These are phyloP conservation scores for Gossypium schwendimanii DNA, from an alignment of 441 rosid species.

Conservation along the genomic window DNA sequence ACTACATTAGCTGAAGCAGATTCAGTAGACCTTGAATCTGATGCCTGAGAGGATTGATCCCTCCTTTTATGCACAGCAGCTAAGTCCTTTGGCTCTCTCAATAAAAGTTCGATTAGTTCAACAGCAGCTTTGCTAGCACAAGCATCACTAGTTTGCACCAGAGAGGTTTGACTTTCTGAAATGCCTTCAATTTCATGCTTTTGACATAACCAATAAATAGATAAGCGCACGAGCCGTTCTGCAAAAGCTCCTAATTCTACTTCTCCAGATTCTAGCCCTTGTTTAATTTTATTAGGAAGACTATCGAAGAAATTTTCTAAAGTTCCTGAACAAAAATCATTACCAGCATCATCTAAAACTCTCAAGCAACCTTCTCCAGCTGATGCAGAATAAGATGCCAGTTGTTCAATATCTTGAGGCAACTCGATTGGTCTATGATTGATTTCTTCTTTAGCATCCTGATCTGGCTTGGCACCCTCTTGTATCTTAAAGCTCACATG, in stretches of 20 bases:
- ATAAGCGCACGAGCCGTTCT: conserved; percentile 62
- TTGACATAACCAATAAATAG: conserved; percentile 50
- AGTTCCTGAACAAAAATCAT: conserved; percentile 37
- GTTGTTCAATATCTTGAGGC: conserved; percentile 32
- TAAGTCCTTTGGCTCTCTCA: conserved; percentile 71
- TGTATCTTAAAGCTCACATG: conserved; percentile 23
- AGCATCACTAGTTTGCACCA: conserved; percentile 23
- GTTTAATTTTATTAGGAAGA: conserved; percentile 56
- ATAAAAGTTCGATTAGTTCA: conserved; percentile 49
- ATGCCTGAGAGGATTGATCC: conserved; percentile 26
- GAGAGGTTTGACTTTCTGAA: conserved; percentile 33
- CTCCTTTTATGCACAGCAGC: conserved; percentile 35
- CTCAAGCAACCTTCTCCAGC: conserved; percentile 55
- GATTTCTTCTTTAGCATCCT: conserved; percentile 32
- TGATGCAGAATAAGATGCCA: conserved; percentile 43
- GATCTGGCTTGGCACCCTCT: conserved; percentile 22
- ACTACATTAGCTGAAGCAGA: conserved; percentile 33
- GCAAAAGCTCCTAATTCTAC: conserved; percentile 72
- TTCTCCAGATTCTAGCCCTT: conserved; percentile 72
- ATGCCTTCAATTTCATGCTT: conserved; percentile 34
- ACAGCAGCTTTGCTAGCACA: conserved; percentile 28
- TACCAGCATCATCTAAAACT: conserved; percentile 46
- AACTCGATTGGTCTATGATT: conserved; percentile 27
- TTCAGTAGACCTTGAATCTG: conserved; percentile 25
- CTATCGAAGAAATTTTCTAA: conserved; percentile 46